Evolutionary conservation across 2,329 filamentous ascomycete genomes (phyloP).

Genomic region (Talaromyces sp.): DNA sequence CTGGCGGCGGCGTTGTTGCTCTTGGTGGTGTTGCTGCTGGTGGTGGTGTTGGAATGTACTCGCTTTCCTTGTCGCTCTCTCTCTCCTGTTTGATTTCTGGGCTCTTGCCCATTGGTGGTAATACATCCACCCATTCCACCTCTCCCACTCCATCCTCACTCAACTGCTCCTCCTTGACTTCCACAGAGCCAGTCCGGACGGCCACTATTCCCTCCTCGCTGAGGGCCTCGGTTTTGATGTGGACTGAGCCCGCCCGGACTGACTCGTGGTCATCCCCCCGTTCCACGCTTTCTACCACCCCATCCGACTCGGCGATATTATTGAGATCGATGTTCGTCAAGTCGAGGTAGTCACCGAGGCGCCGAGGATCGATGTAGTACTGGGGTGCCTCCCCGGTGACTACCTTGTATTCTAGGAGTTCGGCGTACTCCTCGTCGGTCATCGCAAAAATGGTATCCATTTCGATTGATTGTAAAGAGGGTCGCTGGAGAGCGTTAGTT

Average conservation of each 20-base stretch:
- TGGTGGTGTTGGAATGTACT: not conserved
- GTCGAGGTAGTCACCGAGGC: not conserved
- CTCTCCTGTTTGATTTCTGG: not conserved
- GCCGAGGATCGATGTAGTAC: not conserved
- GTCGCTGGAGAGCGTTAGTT: not conserved
- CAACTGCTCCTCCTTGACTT: not conserved
- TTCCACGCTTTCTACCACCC: not conserved
- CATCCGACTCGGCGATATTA: not conserved
- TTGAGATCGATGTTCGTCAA: not conserved
- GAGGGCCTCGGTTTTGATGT: not conserved
- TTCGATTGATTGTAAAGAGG: not conserved
- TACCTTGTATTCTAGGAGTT: not conserved
- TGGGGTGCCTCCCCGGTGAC: not conserved
- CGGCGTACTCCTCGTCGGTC: conserved; percentile 5
- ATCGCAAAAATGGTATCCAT: not conserved
- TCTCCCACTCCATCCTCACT: not conserved
- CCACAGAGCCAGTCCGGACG: not conserved
- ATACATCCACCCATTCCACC: not conserved
- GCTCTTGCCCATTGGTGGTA: not conserved
- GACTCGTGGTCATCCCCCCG: not conserved
- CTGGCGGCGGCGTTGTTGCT: not conserved
- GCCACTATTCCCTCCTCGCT: not conserved
- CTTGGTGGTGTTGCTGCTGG: too few species aligned
- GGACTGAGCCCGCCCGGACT: not conserved
- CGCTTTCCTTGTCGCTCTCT: not conserved